Evolutionary conservation across 495 filamentous ascomycete species (phyloP), one percentile per base, ranked within the genome.

Genomic region (Penicillium fimorum): DNA sequence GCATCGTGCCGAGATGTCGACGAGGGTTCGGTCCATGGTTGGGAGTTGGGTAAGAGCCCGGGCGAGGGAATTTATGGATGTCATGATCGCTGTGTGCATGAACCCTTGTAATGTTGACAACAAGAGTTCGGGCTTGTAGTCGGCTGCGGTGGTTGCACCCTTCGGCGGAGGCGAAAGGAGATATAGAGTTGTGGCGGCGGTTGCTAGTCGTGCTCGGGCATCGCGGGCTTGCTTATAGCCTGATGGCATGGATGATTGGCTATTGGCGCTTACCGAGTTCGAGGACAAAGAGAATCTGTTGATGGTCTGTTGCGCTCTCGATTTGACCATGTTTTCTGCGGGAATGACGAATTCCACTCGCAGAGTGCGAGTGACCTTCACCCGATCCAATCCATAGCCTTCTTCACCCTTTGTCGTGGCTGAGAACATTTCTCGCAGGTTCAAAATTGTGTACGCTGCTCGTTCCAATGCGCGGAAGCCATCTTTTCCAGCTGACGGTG

Each of bases 191-290:
- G 87, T 76, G 38, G 91, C 71, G 1, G 90, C 91, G 0, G 89
- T 91, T 18, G 85, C 84, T 2, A 89, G 82, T 20, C 89, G 78
- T 3, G 84, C 79, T 60, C 87, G 85, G 13, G 85, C 84, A 52
- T 95, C 92, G 58, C 94, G 89, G 4, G 81, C 86, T 64, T 96
- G 90, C 47, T 87, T 83, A 66, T 88, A 96, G 27, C 89, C 90
- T 2, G 81, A 75, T 13, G 72, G 70, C 40, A 70, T 55, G 13
- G 62, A 57, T 40, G 61, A 58, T 18, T 68, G 65, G 3, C 67
- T 50, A 22, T 64, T 70, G 6, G 69, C 56, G 45, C 63, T 56
- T 13, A 59, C 55, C 3, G 78, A 67, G n/a, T 85, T 74, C 1
- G 82, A 76, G n/a, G 84, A 87, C 61, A 96, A 81, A 32, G 89